Evolutionary conservation across 306 rosid species (phyloP).

Genomic region (Cicer bijugum): DNA sequence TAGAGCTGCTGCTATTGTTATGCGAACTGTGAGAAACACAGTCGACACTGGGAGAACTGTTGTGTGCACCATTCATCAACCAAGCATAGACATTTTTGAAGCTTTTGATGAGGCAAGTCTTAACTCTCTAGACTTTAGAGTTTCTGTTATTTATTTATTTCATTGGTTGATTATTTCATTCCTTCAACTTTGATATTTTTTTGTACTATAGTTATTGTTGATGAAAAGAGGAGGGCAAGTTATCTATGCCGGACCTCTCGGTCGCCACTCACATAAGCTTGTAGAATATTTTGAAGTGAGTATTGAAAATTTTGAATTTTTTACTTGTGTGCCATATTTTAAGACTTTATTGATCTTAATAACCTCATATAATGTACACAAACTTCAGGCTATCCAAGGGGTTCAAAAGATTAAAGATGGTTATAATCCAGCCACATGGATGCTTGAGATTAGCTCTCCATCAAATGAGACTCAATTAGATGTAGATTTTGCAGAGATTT

Average conservation of each 20-base stretch:
- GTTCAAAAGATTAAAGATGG: slow-evolving; percentile 66
- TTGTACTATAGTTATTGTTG: slow-evolving; percentile 49
- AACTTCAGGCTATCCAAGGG: slow-evolving; percentile 57
- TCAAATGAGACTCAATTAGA: slow-evolving; percentile 57
- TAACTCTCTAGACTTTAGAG: neutral
- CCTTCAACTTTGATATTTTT: neutral
- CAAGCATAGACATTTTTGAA: slow-evolving; percentile 53
- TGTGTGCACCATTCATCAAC: slow-evolving; percentile 56
- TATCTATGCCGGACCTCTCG: slow-evolving; percentile 61
- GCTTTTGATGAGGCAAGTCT: slow-evolving; percentile 52
- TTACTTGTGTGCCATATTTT: neutral
- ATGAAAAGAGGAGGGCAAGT: slow-evolving; percentile 63
- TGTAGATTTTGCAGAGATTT: slow-evolving; percentile 66
- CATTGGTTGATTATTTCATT: neutral
- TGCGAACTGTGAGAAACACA: slow-evolving; percentile 48
- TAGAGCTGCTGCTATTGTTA: slow-evolving; percentile 51
- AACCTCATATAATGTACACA: slow-evolving; percentile 10
- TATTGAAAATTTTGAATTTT: neutral
- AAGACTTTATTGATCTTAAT: neutral
- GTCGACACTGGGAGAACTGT: slow-evolving; percentile 52
- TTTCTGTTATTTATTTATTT: slow-evolving; percentile 8
- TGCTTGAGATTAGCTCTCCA: slow-evolving; percentile 66
- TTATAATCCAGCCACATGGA: slow-evolving; percentile 87
- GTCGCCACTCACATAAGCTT: slow-evolving; percentile 50
- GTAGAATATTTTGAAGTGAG: slow-evolving; percentile 48